A percentile compares a stretch with the other conserved stretches of the same genome.
phyloP scores from a whole-genome alignment of 495 filamentous ascomycete genomes.

The Aspergillus wentii region DNA sequence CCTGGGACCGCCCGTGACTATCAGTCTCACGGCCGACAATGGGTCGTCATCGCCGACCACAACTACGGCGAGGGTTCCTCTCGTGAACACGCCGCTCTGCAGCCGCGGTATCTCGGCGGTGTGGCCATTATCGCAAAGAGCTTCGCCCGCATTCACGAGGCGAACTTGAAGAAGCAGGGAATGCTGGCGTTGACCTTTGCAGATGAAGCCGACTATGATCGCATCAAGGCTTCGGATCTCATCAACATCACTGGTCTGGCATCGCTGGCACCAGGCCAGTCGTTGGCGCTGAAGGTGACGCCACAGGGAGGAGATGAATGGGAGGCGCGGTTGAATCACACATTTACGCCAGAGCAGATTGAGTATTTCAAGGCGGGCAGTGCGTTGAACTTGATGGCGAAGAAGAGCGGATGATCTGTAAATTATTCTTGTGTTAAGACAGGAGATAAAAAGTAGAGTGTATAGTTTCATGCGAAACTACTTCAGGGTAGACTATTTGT shows the following conservation, averaged over 20 bases:
- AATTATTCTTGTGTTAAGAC: no score
- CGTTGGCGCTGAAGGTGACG: not conserved
- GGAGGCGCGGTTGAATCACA: conserved; percentile 5
- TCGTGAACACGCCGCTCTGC: conserved; percentile 89
- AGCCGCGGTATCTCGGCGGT: conserved; percentile 86
- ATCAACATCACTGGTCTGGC: conserved; percentile 66
- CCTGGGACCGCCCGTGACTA: conserved; percentile 85
- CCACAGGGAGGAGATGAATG: conserved; percentile 47
- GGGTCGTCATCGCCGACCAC: conserved; percentile 93
- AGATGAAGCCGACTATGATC: conserved; percentile 85
- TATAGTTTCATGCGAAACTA: no score
- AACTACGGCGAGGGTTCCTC: conserved; percentile 93
- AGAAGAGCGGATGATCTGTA: no score
- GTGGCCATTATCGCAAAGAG: conserved; percentile 83
- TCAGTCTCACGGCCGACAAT: conserved; percentile 79
- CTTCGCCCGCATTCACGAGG: conserved; percentile 95
- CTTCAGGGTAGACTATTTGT: no score
- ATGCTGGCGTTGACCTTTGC: conserved; percentile 88
- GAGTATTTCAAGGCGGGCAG: conserved; percentile 9
- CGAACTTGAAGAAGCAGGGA: conserved; percentile 96
- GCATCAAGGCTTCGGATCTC: conserved; percentile 73
- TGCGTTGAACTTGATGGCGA: conserved; percentile 10
- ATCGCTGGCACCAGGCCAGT: conserved; percentile 30
- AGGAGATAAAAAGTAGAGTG: no score
- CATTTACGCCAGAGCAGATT: conserved; percentile 9